A percentile compares a stretch with the other conserved stretches of the same genome.
Conservation (phyloP, 2,329 filamentous ascomycete genomes). For the Xylariaceae sp. region DNA sequence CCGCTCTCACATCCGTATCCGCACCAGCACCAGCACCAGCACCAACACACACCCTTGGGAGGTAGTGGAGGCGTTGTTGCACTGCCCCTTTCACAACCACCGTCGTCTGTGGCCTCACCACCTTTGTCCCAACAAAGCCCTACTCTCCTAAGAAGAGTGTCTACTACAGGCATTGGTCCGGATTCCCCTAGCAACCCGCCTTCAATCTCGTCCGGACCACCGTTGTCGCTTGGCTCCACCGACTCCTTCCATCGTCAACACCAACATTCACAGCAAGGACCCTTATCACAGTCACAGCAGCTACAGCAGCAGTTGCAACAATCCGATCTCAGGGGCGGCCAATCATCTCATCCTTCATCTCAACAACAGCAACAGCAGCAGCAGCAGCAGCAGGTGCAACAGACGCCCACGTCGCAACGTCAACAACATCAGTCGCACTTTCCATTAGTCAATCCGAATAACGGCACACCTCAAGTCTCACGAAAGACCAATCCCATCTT, state of each 20-base stretch:
- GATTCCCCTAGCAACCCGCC: constrained; percentile 31
- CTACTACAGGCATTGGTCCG: constrained; percentile 20
- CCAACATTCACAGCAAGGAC: constrained; percentile 13
- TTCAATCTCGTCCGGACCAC: constrained; percentile 41
- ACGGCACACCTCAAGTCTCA: constrained; percentile 25
- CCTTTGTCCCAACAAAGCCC: constrained; percentile 14
- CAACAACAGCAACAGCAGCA: constrained; percentile 20
- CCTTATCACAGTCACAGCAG: constrained; percentile 22
- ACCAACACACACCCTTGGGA: constrained; percentile 23
- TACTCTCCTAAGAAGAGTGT: constrained; percentile 22
- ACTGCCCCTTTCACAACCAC: constrained; percentile 25
- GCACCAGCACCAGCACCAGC: constrained; percentile 18
- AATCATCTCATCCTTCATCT: constrained; percentile 14
- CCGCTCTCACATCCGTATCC: constrained; percentile 18
- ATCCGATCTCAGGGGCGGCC: constrained; percentile 13
- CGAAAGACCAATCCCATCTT: constrained; percentile 24
- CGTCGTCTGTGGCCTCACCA: constrained; percentile 18
- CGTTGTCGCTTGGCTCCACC: constrained; percentile 39
- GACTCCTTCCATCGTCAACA: constrained; percentile 40
- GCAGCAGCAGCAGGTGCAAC: constrained; percentile 7
- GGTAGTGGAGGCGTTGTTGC: constrained; percentile 24
- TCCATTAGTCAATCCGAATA: constrained; percentile 14
- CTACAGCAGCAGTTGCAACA: constrained; percentile 15
- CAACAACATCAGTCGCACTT: constrained; percentile 26
- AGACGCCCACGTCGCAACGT: constrained; percentile 5